Conservation (phyloP, 2,329 filamentous ascomycete species). For the Colletotrichum endophyticum region DNA sequence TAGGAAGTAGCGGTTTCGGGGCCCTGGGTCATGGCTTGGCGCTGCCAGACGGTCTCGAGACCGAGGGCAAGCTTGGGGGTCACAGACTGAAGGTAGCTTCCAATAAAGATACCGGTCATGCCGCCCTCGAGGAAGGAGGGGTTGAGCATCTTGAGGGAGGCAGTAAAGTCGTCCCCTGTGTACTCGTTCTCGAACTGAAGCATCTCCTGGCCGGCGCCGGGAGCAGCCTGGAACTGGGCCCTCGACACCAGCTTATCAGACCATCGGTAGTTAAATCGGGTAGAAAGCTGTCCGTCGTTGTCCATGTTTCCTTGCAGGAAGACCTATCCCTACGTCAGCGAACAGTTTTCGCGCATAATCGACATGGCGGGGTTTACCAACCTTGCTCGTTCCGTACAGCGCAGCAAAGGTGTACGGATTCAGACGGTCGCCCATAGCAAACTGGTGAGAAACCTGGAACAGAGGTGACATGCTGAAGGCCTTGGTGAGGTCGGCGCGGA, state of each 20-base stretch:
- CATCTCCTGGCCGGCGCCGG: conserved; percentile 81
- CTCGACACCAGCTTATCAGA: conserved; percentile 81
- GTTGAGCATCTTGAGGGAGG: conserved; percentile 92
- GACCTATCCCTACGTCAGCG: conserved; percentile 58
- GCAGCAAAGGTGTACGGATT: conserved; percentile 95
- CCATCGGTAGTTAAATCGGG: conserved; percentile 95
- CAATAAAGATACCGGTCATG: conserved; percentile 93
- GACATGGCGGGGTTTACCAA: conserved; percentile 47
- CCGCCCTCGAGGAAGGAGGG: conserved; percentile 93
- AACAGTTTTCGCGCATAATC: background rate
- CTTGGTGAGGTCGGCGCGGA: conserved; percentile 96
- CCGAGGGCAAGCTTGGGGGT: conserved; percentile 88
- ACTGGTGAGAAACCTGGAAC: conserved; percentile 97
- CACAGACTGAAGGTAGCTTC: conserved; percentile 92
- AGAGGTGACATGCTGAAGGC: conserved; percentile 91
- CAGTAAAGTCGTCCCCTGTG: conserved; percentile 89
- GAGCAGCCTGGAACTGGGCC: conserved; percentile 83
- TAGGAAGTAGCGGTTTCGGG: conserved; percentile 94
- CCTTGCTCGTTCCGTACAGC: conserved; percentile 91
- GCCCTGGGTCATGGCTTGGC: conserved; percentile 79
- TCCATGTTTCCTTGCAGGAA: conserved; percentile 97
- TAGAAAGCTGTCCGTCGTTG: conserved; percentile 86
- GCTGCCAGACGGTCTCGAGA: conserved; percentile 93
- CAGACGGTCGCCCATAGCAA: conserved; percentile 90
- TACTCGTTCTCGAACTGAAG: conserved; percentile 96